Percentiles rank a stretch among this genome's conserved stretches.
Evolutionary conservation across 1,284 basidiomycete genomes (phyloP).

Genomic region (Polyporus tsugae): DNA sequence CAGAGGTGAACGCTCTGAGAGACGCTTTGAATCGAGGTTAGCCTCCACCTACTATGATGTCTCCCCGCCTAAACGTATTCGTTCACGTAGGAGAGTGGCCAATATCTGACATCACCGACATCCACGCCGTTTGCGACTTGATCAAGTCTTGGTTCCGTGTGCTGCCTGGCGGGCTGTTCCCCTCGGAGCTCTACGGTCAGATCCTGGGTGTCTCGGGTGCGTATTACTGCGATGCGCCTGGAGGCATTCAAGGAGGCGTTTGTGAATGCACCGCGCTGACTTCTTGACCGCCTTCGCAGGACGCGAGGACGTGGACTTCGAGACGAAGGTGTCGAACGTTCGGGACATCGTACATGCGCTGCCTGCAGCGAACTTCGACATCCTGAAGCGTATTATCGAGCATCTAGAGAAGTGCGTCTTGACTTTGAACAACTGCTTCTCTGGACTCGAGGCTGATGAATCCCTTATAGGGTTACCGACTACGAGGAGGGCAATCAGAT

Average conservation of each 20-base stretch:
- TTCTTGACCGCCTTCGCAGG: conserved; percentile 13
- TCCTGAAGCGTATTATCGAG: conserved; percentile 78
- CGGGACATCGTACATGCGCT: conserved; percentile 72
- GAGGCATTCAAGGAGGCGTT: background rate
- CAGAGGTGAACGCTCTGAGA: conserved; percentile 71
- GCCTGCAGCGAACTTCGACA: conserved; percentile 75
- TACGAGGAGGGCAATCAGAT: conserved; percentile 88
- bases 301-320: conserved; percentile 49
- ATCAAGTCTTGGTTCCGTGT: conserved; percentile 86
- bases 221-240: background rate
- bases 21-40: conserved; percentile 78
- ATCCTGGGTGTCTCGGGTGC: conserved; percentile 77
- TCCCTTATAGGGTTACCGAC: conserved; percentile 71
- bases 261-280: background rate
- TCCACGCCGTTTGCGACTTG: conserved; percentile 82
- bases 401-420: conserved; percentile 80
- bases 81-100: conserved; percentile 61
- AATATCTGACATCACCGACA: conserved; percentile 66
- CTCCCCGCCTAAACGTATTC: background rate
- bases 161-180: conserved; percentile 81
- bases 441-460: background rate
- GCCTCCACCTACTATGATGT: conserved; percentile 15
- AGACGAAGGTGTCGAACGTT: conserved; percentile 69
- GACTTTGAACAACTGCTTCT: background rate
- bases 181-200: conserved; percentile 69